phyloP scores from a whole-genome alignment of 2,329 filamentous ascomycete genomes.

The Trichoderma lentiforme region DNA sequence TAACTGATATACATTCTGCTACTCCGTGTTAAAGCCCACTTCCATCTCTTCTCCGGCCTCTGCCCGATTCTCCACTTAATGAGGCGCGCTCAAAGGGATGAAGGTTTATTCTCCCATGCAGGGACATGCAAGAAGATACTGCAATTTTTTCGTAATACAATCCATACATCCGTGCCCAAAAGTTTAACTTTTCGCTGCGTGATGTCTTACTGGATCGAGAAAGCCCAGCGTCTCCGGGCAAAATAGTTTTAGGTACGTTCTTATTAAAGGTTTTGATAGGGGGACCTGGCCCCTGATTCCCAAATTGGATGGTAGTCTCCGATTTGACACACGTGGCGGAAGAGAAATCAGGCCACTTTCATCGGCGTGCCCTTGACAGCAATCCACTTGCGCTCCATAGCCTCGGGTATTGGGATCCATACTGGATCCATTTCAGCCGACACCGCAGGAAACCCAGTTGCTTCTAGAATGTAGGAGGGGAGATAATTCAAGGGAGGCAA shows the following conservation, averaged over 20 bases:
- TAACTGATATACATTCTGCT: neutral
- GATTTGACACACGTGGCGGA: neutral
- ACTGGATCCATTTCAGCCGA: constrained; percentile 8
- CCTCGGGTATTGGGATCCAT: constrained; percentile 3
- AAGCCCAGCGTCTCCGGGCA: neutral
- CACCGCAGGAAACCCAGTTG: neutral
- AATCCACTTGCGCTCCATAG: neutral
- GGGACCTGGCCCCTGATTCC: neutral
- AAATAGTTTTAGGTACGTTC: neutral
- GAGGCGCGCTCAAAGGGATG: neutral
- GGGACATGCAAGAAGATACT: neutral
- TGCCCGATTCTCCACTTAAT: neutral
- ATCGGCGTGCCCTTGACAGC: neutral
- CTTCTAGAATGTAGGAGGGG: neutral
- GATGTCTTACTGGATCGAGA: neutral
- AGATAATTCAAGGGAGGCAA: neutral
- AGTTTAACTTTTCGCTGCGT: neutral
- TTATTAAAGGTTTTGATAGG: neutral
- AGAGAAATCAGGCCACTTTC: constrained; percentile 12
- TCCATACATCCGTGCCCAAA: neutral
- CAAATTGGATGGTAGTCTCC: neutral
- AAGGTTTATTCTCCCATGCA: neutral
- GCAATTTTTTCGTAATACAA: neutral
- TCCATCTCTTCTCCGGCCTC: neutral
- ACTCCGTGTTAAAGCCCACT: neutral